Base-by-base conservation (phyloP, 164 flowering plant genomes). In the Umbellularia californica region DNA sequence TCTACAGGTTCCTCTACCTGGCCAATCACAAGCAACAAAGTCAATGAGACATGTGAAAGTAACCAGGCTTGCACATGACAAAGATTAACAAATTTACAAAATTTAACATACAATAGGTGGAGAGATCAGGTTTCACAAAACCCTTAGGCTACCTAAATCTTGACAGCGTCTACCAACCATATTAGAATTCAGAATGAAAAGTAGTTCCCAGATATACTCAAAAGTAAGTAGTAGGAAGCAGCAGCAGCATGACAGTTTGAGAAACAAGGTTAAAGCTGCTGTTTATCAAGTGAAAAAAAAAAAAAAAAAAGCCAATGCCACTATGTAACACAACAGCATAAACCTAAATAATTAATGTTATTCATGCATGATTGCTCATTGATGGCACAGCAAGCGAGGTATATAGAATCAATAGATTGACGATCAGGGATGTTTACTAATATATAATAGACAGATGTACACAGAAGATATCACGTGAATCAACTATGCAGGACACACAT, bases 1-100 rank as follows among this genome's bases (percentile, higher is more conserved):
- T 52, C 52, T 2, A 23, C n/a, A 11, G 69, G 47, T 70, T 50
- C 81, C 67, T 80, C 78, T 62, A 70, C 87, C 94, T 87, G 77
- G 62, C 28, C 62, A 75, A 72, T 68, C 58, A n/a, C 28, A 77
- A 70, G 41, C 14, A 71, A 25, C 66, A 50, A 72, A 50, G 47
- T 66, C 63, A 68, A 64, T 63, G 28, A 63, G 52, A 23, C 19
- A 50, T 72, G 33, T 20, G 1, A 79, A 35, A 67, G 15, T 47
- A 60, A 69, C 25, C 27, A 11, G 52, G 28, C 24, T 52, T 67
- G 22, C 47, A 66, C 22, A 41, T 25, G 62, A 41, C 19, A 66
- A 28, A 52, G 2, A 30, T 68, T 64, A 66, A 27, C 10, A 11
- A 30, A 66, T 28, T 25, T 24, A 4, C 17, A 22, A 64, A 2